Evolutionary conservation across 768 basidiomycete species (phyloP).

Genomic region (Agrocybe chaxingu): DNA sequence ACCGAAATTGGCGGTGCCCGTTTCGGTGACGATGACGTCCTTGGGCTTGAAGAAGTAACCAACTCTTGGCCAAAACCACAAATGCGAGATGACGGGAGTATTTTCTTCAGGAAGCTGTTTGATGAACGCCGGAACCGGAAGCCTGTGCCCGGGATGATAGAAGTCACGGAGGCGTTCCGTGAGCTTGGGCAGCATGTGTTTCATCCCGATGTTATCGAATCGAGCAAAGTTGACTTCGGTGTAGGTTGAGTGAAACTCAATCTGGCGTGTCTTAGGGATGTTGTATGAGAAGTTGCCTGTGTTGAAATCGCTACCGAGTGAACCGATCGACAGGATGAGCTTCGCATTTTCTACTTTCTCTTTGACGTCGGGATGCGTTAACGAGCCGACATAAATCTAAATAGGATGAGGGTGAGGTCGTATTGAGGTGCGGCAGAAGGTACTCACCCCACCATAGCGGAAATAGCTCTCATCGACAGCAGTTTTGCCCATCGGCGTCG

Average conservation of each 20-base stretch:
- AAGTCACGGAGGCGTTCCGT: slow-evolving; percentile 48
- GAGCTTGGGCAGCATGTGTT: slow-evolving; percentile 70
- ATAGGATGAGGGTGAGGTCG: neutral
- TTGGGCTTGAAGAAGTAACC: slow-evolving; percentile 65
- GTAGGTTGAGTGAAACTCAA: slow-evolving; percentile 78
- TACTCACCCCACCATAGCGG: slow-evolving; percentile 71
- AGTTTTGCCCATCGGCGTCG: slow-evolving; percentile 81
- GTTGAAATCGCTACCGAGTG: slow-evolving; percentile 78
- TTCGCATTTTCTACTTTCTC: slow-evolving; percentile 72
- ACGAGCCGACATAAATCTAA: slow-evolving; percentile 74
- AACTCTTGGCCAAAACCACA: slow-evolving; percentile 83
- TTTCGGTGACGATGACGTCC: slow-evolving; percentile 86
- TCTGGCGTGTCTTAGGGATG: slow-evolving; percentile 51
- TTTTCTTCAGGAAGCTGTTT: slow-evolving; percentile 48
- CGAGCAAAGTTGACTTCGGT: slow-evolving; percentile 62
- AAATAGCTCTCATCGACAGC: slow-evolving; percentile 66
- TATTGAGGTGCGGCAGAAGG: neutral
- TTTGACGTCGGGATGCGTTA: slow-evolving; percentile 64
- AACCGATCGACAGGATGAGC: slow-evolving; percentile 72
- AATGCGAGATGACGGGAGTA: slow-evolving; percentile 61
- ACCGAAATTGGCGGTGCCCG: slow-evolving; percentile 88
- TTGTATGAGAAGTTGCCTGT: slow-evolving; percentile 84
- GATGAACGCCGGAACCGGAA: slow-evolving; percentile 44
- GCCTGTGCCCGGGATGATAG: slow-evolving; percentile 32
- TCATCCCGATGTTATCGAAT: slow-evolving; percentile 72